These are phyloP conservation scores for Serendipita indica DNA, from an alignment of 768 basidiomycete genomes.

Conservation along the genomic window DNA sequence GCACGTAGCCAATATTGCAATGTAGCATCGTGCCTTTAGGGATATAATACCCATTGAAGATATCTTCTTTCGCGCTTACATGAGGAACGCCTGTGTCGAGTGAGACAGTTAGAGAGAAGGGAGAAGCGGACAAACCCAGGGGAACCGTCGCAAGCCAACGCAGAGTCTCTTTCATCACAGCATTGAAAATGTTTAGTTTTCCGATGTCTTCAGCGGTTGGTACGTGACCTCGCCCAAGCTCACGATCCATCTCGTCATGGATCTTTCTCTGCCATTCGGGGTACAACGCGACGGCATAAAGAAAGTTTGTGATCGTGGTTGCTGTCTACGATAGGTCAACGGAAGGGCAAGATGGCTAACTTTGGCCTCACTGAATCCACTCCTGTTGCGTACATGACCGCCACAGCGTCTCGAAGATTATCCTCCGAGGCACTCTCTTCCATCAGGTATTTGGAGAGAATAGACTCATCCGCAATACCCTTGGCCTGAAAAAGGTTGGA, in stretches of 20 bases:
- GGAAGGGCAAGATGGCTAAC: too few species aligned
- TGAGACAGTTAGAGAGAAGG: background rate
- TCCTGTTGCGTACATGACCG: background rate
- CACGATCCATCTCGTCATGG: conserved; percentile 45
- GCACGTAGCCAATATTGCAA: conserved; percentile 25
- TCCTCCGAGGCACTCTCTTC: background rate
- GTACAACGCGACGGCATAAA: conserved; percentile 25
- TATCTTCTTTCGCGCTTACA: conserved; percentile 21
- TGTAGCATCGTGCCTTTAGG: conserved; percentile 35
- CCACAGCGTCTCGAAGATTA: background rate
- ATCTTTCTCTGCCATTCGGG: conserved; percentile 44
- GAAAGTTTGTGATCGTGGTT: background rate
- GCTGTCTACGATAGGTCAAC: background rate
- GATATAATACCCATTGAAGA: conserved; percentile 24
- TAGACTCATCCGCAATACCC: background rate
- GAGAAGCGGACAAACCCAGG: conserved; percentile 13
- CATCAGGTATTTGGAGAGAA: background rate
- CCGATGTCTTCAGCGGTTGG: conserved; percentile 38
- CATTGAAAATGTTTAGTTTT: background rate
- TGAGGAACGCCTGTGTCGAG: conserved; percentile 20
- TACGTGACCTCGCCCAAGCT: conserved; percentile 44
- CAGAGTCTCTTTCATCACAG: background rate
- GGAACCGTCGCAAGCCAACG: background rate
- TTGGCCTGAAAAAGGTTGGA: background rate
- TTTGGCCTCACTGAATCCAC: background rate